Percentiles rank a stretch among this genome's conserved stretches.
Evolutionary conservation across 345 rosid genomes (phyloP).

Genomic region (Microthlaspi erraticum): DNA sequence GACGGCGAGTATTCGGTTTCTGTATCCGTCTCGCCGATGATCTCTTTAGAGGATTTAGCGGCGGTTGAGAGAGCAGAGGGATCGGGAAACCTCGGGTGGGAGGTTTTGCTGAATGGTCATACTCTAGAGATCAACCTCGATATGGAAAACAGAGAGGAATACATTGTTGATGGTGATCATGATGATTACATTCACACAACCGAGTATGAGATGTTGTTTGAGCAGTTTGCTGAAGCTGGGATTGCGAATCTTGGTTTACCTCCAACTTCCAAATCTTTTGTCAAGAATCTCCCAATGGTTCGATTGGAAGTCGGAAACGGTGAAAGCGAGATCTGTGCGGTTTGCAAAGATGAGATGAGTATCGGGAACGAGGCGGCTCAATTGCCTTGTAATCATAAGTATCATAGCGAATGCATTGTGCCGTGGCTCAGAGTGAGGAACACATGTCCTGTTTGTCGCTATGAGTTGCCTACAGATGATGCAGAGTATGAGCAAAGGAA

Average conservation of each 20-base stretch:
- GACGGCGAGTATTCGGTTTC: slow-evolving; percentile 59
- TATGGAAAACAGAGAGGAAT: slow-evolving; percentile 50
- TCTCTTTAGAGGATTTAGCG: slow-evolving; percentile 58
- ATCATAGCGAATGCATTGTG: slow-evolving; percentile 84
- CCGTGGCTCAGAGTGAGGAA: slow-evolving; percentile 87
- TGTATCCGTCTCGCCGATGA: slow-evolving; percentile 53
- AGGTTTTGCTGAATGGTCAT: slow-evolving; percentile 69
- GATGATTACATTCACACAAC: slow-evolving; percentile 63
- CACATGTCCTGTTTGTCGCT: slow-evolving; percentile 94
- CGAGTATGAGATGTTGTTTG: slow-evolving; percentile 69
- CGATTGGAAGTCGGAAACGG: slow-evolving; percentile 41
- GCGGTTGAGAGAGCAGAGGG: slow-evolving; percentile 58
- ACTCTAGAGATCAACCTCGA: slow-evolving; percentile 60
- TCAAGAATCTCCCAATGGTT: slow-evolving; percentile 65
- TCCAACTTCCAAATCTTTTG: slow-evolving; percentile 67
- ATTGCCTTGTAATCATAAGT: slow-evolving; percentile 80
- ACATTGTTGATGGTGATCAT: slow-evolving; percentile 33
- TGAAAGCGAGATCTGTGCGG: slow-evolving; percentile 64
- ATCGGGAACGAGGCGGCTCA: slow-evolving; percentile 64
- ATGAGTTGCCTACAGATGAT: slow-evolving; percentile 87
- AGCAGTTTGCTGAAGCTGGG: slow-evolving; percentile 74
- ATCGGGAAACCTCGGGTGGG: slow-evolving; percentile 73
- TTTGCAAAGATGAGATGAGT: slow-evolving; percentile 84
- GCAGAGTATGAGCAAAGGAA: slow-evolving; percentile 69
- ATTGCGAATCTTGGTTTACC: slow-evolving; percentile 56